Percentiles rank a stretch among this genome's conserved stretches.
Evolutionary conservation across 768 basidiomycete genomes (phyloP).

Genomic region (Tephrocybe sp.): DNA sequence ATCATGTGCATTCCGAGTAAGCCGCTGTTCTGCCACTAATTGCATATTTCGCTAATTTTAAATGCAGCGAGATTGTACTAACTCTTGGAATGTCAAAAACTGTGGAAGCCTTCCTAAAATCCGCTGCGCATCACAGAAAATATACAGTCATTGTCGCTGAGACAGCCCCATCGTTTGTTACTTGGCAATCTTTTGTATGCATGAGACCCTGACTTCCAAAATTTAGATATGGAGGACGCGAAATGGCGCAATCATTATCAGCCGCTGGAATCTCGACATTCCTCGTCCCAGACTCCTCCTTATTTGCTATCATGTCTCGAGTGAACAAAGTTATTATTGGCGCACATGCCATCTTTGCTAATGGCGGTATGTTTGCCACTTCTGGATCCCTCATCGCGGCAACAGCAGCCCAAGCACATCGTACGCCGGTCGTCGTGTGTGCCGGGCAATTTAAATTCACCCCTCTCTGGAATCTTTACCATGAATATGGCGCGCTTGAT

Average conservation of each 20-base stretch:
- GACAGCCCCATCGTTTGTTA: slow-evolving; percentile 84
- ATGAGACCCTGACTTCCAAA: slow-evolving; percentile 2
- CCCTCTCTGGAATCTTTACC: slow-evolving; percentile 85
- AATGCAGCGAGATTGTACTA: slow-evolving; percentile 83
- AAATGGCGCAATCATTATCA: slow-evolving; percentile 81
- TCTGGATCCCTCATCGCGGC: slow-evolving; percentile 84
- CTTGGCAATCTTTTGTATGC: slow-evolving; percentile 6
- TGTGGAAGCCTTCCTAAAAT: slow-evolving; percentile 89
- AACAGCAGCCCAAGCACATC: slow-evolving; percentile 83
- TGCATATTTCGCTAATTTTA: too few species aligned
- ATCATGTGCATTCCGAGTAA: slow-evolving; percentile 98
- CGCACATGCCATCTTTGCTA: slow-evolving; percentile 93
- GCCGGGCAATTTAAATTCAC: slow-evolving; percentile 97
- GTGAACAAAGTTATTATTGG: slow-evolving; percentile 96
- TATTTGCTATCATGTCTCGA: slow-evolving; percentile 94
- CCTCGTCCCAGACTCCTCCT: slow-evolving; percentile 93
- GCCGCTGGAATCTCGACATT: slow-evolving; percentile 87
- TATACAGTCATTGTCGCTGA: slow-evolving; percentile 97
- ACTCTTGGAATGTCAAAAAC: slow-evolving; percentile 94
- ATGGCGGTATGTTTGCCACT: slow-evolving; percentile 92
- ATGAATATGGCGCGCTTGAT: slow-evolving; percentile 81
- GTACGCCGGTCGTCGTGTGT: slow-evolving; percentile 90
- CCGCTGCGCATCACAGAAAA: slow-evolving; percentile 85
- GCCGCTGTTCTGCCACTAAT: slow-evolving; percentile 27
- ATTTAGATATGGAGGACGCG: slow-evolving; percentile 76